A percentile compares a stretch with the other conserved stretches of the same genome.
Evolutionary conservation across 2,329 filamentous ascomycete species (phyloP).

Genomic region (Aspergillus sp.): DNA sequence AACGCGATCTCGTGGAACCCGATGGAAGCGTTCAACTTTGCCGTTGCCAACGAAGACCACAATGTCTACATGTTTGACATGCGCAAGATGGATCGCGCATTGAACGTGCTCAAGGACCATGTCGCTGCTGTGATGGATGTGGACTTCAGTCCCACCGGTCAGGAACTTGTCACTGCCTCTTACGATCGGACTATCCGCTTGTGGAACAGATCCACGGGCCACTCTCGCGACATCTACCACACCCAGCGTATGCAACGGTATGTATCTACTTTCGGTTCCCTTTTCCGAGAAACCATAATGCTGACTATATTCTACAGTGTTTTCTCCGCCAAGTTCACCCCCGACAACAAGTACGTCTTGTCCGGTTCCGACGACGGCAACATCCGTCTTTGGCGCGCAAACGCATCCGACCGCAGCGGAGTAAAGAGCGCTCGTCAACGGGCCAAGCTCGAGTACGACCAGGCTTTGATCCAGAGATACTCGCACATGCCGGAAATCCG

Average conservation of each 20-base stretch:
- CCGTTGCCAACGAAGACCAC: constrained; percentile 91
- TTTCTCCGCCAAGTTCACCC: constrained; percentile 80
- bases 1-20: constrained; percentile 92
- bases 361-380: constrained; percentile 94
- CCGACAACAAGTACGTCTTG: constrained; percentile 85
- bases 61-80: constrained; percentile 93
- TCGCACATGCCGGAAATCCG: constrained; percentile 95
- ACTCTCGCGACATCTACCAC: constrained; percentile 92
- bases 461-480: constrained; percentile 78
- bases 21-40: constrained; percentile 95
- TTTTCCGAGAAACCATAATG: constrained; percentile 3
- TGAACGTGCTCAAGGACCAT: constrained; percentile 89
- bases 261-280: constrained; percentile 11
- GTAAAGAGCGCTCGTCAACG: constrained; percentile 83
- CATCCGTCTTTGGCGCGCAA: constrained; percentile 82
- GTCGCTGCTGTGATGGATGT: constrained; percentile 95
- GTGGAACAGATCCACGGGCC: constrained; percentile 77
- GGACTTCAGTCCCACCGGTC: constrained; percentile 90
- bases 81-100: constrained; percentile 80
- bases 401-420: constrained; percentile 79
- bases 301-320: constrained; percentile 55
- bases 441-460: constrained; percentile 88
- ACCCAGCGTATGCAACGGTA: constrained; percentile 91
- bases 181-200: constrained; percentile 87
- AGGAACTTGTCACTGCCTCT: constrained; percentile 86